phyloP scores from a whole-genome alignment of 108 stramenopile genomes.

The Licmophora abbreviata region DNA sequence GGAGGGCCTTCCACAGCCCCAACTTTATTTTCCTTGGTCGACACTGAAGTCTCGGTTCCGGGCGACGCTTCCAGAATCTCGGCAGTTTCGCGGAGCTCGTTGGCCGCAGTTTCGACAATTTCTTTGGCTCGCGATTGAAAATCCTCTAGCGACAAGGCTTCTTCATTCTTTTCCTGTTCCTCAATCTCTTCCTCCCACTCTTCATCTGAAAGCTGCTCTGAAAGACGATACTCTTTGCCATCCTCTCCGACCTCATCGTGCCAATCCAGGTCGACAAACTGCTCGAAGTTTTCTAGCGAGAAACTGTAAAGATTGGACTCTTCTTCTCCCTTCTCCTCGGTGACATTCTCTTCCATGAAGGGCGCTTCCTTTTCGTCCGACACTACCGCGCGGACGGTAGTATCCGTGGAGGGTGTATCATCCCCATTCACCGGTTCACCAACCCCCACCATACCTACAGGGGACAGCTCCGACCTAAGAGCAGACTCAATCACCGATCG shows the following conservation, averaged over 20 bases:
- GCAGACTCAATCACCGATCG: no score
- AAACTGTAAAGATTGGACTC: no score
- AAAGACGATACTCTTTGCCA: slow-evolving; percentile 44
- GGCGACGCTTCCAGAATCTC: slow-evolving; percentile 40
- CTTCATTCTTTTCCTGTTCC: slow-evolving; percentile 9
- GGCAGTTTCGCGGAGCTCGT: slow-evolving; percentile 36
- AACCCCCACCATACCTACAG: no score
- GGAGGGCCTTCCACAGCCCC: neutral
- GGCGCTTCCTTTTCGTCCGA: no score
- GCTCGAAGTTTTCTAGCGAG: no score
- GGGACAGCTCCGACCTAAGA: no score
- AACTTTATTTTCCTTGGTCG: neutral
- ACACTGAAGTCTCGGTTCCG: slow-evolving; percentile 1
- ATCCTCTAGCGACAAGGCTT: slow-evolving; percentile 28
- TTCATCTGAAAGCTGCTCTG: slow-evolving; percentile 55
- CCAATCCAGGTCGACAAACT: no score
- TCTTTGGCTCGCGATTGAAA: slow-evolving; percentile 27
- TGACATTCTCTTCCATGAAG: no score
- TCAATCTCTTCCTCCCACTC: slow-evolving; percentile 32
- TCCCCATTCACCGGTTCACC: no score
- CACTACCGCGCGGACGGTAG: no score
- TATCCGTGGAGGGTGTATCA: no score
- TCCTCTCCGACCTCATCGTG: slow-evolving; percentile 42
- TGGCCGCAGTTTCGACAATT: slow-evolving; percentile 28
- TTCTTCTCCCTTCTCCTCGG: no score